Conservation (phyloP, 352 stramenopile species). For the Phytophthora uliginosa region DNA sequence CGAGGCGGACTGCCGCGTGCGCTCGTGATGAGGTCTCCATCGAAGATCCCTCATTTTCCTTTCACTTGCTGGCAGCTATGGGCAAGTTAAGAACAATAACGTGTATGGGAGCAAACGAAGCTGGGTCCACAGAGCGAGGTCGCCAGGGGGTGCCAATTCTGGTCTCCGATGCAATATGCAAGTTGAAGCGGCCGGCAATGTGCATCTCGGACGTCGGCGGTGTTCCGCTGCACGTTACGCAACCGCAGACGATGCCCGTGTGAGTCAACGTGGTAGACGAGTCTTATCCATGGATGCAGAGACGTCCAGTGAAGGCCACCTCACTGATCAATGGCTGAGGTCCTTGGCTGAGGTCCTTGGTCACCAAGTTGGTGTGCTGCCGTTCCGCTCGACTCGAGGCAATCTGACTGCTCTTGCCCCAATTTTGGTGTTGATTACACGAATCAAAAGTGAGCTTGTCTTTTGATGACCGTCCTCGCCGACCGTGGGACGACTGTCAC, state of each 20-base stretch:
- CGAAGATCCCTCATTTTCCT: too few relatives aligned
- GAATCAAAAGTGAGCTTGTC: not conserved
- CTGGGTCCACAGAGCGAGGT: not conserved
- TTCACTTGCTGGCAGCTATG: too few relatives aligned
- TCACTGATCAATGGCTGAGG: not conserved
- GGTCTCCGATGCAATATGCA: not conserved
- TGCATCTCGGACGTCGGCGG: not conserved
- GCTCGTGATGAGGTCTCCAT: not conserved
- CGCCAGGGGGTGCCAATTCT: not conserved
- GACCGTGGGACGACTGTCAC: not conserved
- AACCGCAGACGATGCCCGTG: not conserved
- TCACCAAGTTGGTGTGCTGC: not conserved
- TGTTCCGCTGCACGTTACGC: not conserved
- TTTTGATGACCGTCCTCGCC: not conserved
- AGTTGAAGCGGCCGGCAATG: not conserved
- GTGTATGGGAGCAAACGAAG: not conserved
- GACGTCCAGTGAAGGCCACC: not conserved
- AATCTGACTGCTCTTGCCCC: not conserved
- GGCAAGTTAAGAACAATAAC: not conserved
- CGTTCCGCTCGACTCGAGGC: too few relatives aligned
- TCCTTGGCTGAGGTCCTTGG: not conserved
- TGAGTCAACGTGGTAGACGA: not conserved
- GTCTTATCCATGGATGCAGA: not conserved
- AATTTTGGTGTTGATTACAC: not conserved
- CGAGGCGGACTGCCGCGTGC: not conserved